A percentile compares a stretch with the other conserved stretches of the same genome.
Conservation (phyloP, 2,329 filamentous ascomycete species). For the Zymoseptoria brevis region DNA sequence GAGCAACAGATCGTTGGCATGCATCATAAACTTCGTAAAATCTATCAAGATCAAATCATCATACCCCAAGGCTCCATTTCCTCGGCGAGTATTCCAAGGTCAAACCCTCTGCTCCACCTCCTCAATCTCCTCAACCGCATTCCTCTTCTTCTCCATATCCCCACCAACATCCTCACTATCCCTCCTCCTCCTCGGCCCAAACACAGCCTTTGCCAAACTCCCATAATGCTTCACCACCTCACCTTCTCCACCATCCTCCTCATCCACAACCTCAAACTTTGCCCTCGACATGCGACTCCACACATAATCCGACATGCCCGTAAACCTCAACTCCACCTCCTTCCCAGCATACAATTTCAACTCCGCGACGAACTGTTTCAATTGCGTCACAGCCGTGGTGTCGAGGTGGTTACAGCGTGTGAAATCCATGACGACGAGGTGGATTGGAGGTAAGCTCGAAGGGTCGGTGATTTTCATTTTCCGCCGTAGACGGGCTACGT, state of each 20-base stretch:
- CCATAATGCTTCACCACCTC: constrained; percentile 1
- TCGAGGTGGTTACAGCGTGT: constrained; percentile 47
- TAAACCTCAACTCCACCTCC: constrained; percentile 41
- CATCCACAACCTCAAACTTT: constrained; percentile 13
- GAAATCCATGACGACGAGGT: constrained; percentile 47
- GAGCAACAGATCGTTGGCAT: too few species aligned
- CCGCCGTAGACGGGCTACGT: constrained; percentile 40
- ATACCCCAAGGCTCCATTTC: too few species aligned
- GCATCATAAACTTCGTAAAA: too few species aligned
- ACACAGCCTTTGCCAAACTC: constrained; percentile 2
- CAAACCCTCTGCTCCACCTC: not conserved
- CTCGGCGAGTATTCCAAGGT: too few species aligned
- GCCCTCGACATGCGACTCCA: constrained; percentile 17
- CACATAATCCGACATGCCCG: constrained; percentile 40
- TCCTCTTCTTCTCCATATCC: not conserved
- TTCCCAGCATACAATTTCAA: constrained; percentile 44
- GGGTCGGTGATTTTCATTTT: constrained; percentile 30
- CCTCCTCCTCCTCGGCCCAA: not conserved
- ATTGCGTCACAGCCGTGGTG: constrained; percentile 44
- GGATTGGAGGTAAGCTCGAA: constrained; percentile 32
- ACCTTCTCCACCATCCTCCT: constrained; percentile 7
- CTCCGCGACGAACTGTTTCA: constrained; percentile 44
- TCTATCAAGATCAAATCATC: too few species aligned
- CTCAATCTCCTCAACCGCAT: not conserved
- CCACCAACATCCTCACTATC: not conserved